A percentile compares a stretch with the other conserved stretches of the same genome.
phyloP scores from a whole-genome alignment of 2,329 filamentous ascomycete species.

The Trichoderma hamatum region DNA sequence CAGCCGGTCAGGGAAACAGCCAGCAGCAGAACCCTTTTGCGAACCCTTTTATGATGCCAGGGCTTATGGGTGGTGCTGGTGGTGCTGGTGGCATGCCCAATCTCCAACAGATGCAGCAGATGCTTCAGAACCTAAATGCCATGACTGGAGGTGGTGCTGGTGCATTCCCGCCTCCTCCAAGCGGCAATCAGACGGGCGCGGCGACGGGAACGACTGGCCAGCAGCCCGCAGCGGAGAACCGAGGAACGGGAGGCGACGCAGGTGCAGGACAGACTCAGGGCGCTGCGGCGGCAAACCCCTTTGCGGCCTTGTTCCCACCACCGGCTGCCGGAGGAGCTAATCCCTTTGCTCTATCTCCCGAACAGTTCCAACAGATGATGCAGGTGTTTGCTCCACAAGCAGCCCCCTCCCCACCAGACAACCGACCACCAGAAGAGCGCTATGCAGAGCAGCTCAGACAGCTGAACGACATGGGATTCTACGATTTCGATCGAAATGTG shows the following conservation, averaged over 20 bases:
- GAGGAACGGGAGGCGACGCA: conserved; percentile 26
- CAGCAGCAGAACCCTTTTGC: conserved; percentile 48
- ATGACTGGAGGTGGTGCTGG: conserved; percentile 26
- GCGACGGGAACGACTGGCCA: conserved; percentile 34
- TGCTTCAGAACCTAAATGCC: conserved; percentile 36
- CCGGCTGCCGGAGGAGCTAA: conserved; percentile 39
- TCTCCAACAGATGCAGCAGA: conserved; percentile 37
- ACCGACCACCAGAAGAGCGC: conserved; percentile 86
- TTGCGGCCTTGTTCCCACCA: conserved; percentile 64
- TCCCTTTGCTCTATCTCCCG: conserved; percentile 55
- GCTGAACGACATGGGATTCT: conserved; percentile 99
- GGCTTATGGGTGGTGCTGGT: conserved; percentile 32
- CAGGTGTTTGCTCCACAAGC: conserved; percentile 48
- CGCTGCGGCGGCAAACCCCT: conserved; percentile 60
- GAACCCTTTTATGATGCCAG: conserved; percentile 39
- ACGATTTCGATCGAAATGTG: conserved; percentile 92
- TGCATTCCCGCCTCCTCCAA: background rate
- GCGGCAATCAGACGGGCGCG: conserved; percentile 26
- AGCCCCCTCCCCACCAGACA: conserved; percentile 67
- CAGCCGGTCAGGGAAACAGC: background rate
- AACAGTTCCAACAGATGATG: conserved; percentile 59
- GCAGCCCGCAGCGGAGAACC: conserved; percentile 32
- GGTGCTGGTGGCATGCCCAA: conserved; percentile 26
- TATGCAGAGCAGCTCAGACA: conserved; percentile 90
- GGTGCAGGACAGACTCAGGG: conserved; percentile 38